phyloP scores from a whole-genome alignment of 208 protist genomes.

The Acanthamoeba lenticulata region DNA sequence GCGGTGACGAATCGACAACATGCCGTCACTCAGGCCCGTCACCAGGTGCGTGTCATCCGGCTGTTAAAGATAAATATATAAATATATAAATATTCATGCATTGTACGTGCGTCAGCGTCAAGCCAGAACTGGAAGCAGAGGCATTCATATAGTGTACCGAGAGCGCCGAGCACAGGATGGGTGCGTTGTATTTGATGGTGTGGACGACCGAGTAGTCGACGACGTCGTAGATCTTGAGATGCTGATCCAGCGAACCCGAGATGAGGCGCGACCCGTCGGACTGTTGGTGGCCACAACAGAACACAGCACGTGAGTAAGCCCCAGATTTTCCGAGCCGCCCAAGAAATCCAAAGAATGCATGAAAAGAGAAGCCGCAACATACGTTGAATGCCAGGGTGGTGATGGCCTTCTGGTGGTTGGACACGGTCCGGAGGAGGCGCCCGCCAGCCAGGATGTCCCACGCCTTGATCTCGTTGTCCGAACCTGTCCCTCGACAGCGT shows the following conservation, averaged over 20 bases:
- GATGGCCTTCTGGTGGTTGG: slow-evolving; percentile 81
- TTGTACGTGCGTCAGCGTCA: too few species aligned
- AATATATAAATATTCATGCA: not conserved
- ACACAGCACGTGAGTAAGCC: not conserved
- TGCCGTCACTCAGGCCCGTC: slow-evolving; percentile 71
- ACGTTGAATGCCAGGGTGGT: slow-evolving; percentile 74
- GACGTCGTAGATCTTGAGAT: slow-evolving; percentile 80
- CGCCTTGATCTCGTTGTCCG: slow-evolving; percentile 68
- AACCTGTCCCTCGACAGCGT: not conserved
- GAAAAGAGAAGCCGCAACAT: not conserved
- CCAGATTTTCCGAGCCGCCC: not conserved
- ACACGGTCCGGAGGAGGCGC: slow-evolving; percentile 65
- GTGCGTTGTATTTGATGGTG: slow-evolving; percentile 77
- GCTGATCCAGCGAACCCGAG: slow-evolving; percentile 77
- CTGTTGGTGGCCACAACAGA: not conserved
- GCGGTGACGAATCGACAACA: slow-evolving; percentile 74
- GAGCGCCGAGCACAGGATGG: slow-evolving; percentile 73
- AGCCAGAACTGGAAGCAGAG: too few species aligned
- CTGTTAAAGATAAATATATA: slow-evolving; percentile 49
- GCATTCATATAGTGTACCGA: too few species aligned
- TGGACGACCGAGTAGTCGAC: slow-evolving; percentile 76
- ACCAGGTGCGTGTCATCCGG: slow-evolving; percentile 78
- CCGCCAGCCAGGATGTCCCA: slow-evolving; percentile 79
- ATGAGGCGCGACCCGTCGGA: slow-evolving; percentile 64
- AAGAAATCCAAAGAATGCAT: not conserved